Base-by-base conservation (phyloP, 371 early-diverging fungal species). In the Syncephalastrum racemosum region DNA sequence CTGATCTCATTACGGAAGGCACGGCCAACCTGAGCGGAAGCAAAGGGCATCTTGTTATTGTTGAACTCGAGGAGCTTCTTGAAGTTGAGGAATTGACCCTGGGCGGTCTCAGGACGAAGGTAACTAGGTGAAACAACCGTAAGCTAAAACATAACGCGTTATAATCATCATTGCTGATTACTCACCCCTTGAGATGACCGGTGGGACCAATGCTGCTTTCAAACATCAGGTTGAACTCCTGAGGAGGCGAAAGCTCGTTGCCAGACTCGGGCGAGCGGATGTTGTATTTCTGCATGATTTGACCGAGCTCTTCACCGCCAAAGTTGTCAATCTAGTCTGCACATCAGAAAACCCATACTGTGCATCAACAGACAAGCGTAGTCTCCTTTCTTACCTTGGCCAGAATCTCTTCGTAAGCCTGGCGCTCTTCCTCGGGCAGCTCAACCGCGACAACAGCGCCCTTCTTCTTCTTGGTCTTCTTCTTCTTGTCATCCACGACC, bases 1-100 rank as follows among this genome's bases (percentile, higher is more conserved):
- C 97, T 94, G 59, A 99, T 99, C 75, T 99, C 99, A 75, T 99
- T 99, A 68, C 99, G 88, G 90, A 99, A 99, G 27, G 96, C 93
- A 60, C 95, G 96, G 66, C 99, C 99, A 44, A 99, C 94, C 63
- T 92, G 91, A 50, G 98, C 97, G 53, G 98, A 97, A 24, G 98
- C 99, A 80, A 99, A 99, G 22, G 99, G 99, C 92, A 99, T 91
- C 69, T 90, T 91, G 54, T 94, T 95, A 70, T 94, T 94, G 84
- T 99, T 99, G 80, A 91, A 94, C 70, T 99, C 99, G 44, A 96
- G 86, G 42, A 99, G 85, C 31, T 91, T 82, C 81, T 97, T 95
- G 66, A 99, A 99, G 89, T 99, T 99, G 50, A 98, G 72, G 81
- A 99, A 99, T 79, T 99, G 99, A 63, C 99, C 98, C 83, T 99